Base-by-base conservation (phyloP, 352 stramenopile genomes). In the Plasmopara viticola region DNA sequence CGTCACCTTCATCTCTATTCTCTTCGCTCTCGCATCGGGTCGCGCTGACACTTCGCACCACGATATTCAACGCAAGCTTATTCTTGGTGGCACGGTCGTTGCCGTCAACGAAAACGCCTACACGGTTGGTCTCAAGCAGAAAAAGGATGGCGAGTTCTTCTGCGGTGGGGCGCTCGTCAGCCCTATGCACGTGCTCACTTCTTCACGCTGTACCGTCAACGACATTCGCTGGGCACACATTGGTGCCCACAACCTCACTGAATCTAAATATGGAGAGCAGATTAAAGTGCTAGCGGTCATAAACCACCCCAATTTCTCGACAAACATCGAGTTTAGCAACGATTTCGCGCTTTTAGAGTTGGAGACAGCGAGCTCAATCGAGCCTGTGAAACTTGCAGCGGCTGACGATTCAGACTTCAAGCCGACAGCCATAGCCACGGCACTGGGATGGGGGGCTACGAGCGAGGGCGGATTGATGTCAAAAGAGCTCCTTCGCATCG, bases 341-440 rank as follows among this genome's bases (percentile, higher is more conserved):
- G 20, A 25, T 25, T 56, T 56, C 18, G 30, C 41, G 18, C 7
- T 56, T 14, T 18, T 56, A 31, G 41, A 56, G n/a, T 31, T 56
- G 18, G 31, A 49, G 5, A 44, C 3, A 6, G 13, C 31, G 1
- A 56, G 40, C 14, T 49, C 41, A 7, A 48, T 44, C 28, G 37
- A 14, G 4, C 50, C 41, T 25, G 20, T 25, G 1, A 25, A 25
- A 25, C 20, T 25, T 25, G 20, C 20, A 25, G 20, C 20, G 20
- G 20, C 20, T 25, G 49, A 56, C 13, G 49, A 56, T n/a, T 56
- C 40, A 12, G 39, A 56, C 41, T 48, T 56, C 5, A 41, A 54
- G 17, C 25, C 14, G 7, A 38, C 37, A 17, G 49, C 39, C 5
- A 44, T 33, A 12, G 40, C 49, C 20, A 25, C 20, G 20, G 20